Evolutionary conservation across 2,329 filamentous ascomycete species (phyloP).

Genomic region (Camillea tinctor): DNA sequence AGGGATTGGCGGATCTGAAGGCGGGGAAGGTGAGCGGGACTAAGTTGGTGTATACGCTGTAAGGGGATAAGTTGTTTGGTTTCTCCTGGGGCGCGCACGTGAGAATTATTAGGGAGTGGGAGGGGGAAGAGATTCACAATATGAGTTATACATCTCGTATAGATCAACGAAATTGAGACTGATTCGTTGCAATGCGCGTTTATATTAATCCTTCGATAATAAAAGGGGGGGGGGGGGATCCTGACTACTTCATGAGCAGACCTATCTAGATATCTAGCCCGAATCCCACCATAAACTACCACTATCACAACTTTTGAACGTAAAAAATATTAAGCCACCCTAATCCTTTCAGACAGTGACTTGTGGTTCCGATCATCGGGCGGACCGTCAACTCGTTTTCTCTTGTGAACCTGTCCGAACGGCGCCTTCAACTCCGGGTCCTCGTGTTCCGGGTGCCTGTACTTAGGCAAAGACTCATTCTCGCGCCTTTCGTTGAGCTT

Average conservation of each 20-base stretch:
- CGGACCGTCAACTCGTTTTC: conserved; percentile 16
- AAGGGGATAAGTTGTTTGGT: background rate
- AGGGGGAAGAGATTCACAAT: too few species aligned
- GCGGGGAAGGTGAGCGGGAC: conserved; percentile 38
- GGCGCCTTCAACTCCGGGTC: conserved; percentile 15
- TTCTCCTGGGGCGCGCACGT: too few species aligned
- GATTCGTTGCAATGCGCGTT: too few species aligned
- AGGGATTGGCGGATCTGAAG: conserved; percentile 34
- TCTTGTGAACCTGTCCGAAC: conserved; percentile 16
- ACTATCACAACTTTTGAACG: background rate
- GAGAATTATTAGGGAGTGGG: too few species aligned
- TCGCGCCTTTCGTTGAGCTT: conserved; percentile 3
- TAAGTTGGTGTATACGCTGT: conserved; percentile 46
- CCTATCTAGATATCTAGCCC: too few species aligned
- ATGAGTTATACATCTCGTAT: too few species aligned
- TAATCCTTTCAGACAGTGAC: conserved; percentile 11
- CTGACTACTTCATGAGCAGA: too few species aligned
- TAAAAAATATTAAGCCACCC: background rate
- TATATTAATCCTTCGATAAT: too few species aligned
- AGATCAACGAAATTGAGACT: too few species aligned
- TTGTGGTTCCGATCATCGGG: conserved; percentile 19
- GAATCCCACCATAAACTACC: too few species aligned
- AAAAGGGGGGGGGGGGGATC: too few species aligned
- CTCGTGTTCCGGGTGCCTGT: conserved; percentile 17
- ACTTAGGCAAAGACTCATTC: conserved; percentile 1